Percentiles rank a stretch among this genome's conserved stretches.
These are phyloP conservation scores for Backusella sp. DNA, from an alignment of 192 early-diverging fungal species.

Conservation along the genomic window DNA sequence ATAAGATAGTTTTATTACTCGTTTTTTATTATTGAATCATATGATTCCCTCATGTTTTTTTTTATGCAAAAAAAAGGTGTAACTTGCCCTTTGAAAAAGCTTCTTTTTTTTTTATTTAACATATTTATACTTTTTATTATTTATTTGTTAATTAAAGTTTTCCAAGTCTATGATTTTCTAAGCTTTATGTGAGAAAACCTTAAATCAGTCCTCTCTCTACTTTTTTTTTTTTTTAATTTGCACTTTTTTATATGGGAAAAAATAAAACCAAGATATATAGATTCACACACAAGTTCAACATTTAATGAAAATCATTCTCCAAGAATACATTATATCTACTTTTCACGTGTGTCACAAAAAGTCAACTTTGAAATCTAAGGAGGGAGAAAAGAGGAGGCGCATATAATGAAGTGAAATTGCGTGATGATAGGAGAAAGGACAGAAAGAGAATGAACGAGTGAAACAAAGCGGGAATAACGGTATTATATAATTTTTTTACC, in stretches of 20 bases:
- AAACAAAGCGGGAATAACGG: constrained; percentile 5
- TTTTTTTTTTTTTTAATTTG: not conserved
- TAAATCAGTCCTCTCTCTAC: not conserved
- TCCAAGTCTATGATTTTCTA: not conserved
- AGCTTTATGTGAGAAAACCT: not conserved
- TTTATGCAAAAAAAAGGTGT: not conserved
- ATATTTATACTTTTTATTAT: not conserved
- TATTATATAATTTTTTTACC: not conserved
- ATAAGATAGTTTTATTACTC: not conserved
- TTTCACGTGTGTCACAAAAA: not conserved
- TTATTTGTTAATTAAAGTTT: constrained; percentile 7
- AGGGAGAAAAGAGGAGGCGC: not conserved
- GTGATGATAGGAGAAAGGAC: not conserved
- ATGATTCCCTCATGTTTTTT: not conserved
- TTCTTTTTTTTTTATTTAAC: not conserved
- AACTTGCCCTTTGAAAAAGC: not conserved
- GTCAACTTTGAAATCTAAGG: not conserved
- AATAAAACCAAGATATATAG: not conserved
- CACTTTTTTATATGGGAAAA: not conserved
- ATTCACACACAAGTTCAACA: not conserved
- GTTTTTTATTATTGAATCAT: not conserved
- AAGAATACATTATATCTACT: not conserved
- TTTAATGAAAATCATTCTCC: not conserved
- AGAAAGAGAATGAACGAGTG: not conserved
- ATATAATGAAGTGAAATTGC: not conserved